Conservation (phyloP, 345 rosid species). For the Populus tremula region DNA sequence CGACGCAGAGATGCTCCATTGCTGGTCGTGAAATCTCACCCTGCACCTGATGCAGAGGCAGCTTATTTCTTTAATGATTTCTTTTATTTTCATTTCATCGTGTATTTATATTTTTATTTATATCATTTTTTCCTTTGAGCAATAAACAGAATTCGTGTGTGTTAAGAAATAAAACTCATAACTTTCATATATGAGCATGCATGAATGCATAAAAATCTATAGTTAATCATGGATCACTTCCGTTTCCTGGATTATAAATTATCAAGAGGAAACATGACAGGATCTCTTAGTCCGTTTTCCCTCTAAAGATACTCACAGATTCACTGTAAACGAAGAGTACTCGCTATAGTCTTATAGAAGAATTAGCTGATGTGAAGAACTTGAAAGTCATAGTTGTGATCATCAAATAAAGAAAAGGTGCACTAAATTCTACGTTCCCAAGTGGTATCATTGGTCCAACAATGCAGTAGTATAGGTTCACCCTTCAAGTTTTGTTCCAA, state of each 20-base stretch:
- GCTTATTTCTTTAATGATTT: background rate
- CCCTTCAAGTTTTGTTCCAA: background rate
- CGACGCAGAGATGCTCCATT: background rate
- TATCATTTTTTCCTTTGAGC: background rate
- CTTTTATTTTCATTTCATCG: background rate
- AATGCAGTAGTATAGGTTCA: background rate
- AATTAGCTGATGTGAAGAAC: background rate
- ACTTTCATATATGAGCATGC: background rate
- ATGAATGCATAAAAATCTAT: background rate
- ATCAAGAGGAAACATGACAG: background rate
- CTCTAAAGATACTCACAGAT: background rate
- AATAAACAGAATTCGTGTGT: no score
- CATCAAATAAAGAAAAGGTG: background rate
- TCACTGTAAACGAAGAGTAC: background rate
- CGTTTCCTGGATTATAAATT: background rate
- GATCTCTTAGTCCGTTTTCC: background rate
- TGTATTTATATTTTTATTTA: background rate
- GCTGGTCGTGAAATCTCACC: background rate
- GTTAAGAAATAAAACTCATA: background rate
- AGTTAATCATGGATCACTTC: background rate
- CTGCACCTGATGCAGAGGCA: constrained; percentile 11
- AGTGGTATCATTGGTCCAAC: background rate
- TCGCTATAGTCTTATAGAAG: background rate
- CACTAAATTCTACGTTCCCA: no score
- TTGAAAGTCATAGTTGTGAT: background rate